phyloP scores from a whole-genome alignment of 345 rosid genomes.

The Litchi chinensis region DNA sequence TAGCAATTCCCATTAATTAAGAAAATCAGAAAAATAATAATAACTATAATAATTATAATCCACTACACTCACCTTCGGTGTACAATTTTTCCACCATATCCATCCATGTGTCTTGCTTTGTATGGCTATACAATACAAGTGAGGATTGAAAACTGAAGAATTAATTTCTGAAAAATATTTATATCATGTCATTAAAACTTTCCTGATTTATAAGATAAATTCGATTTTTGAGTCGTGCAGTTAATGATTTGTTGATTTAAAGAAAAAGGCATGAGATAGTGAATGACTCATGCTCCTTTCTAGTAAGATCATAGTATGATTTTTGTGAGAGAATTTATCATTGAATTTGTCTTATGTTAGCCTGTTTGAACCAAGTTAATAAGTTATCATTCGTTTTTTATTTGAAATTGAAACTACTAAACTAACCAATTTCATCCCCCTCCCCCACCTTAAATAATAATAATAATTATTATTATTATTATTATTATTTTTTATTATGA shows the following conservation, averaged over 20 bases:
- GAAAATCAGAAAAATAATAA: conserved; percentile 15
- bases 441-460: too few species aligned
- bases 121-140: neutral
- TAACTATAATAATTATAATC: neutral
- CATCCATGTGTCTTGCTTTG: conserved; percentile 6
- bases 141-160: neutral
- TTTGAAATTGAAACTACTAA: neutral
- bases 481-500: neutral
- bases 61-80: conserved; percentile 20
- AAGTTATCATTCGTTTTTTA: neutral
- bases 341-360: conserved; percentile 8
- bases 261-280: conserved; percentile 3
- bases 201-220: neutral
- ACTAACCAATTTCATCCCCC: too few species aligned
- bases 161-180: conserved; percentile 3
- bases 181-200: neutral
- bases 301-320: neutral
- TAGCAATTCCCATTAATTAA: conserved; percentile 47
- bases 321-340: neutral
- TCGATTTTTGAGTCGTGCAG: conserved; percentile 10
- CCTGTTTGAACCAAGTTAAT: neutral
- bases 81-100: conserved; percentile 8
- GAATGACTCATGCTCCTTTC: conserved; percentile 11
- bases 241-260: conserved; percentile 1
- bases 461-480: too few species aligned